Evolutionary conservation across 2,329 filamentous ascomycete genomes (phyloP), one percentile per base, ranked within the genome.

Genomic region (Herpotrichia juniperi): DNA sequence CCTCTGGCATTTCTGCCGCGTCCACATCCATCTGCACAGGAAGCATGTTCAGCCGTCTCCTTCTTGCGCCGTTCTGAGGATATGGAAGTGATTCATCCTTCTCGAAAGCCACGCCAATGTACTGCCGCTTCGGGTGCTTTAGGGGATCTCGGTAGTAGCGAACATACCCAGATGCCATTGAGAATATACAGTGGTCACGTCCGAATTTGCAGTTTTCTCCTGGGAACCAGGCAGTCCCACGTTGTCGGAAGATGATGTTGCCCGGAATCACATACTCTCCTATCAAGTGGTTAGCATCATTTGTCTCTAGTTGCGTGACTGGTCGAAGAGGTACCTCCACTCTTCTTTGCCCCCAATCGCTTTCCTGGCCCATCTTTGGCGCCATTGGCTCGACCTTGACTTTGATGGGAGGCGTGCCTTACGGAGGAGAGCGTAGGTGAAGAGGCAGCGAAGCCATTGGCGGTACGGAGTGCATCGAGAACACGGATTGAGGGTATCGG

Each of bases 161-260:
- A 54, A 99, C 94, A 76, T 96, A 99, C 58, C 94, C 94, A 3
- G 88, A 82, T 50, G 89, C 85, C 53, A 87, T 87, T 47, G 94
- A 87, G 76, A 90, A 96, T 72, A 99, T 96, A 45, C 93, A 97
- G 80, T 97, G 94, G 75, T 99, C 93, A 55, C 94, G 89, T 45
- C 94, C 94, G 81, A 97, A 93, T 66, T 87, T 90, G 75, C 90
- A 91, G 78, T 99, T 97, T 74, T 97, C 94, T 67, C 94, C 94
- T 1, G 94, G 89, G 74, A 88, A 93, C 94, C 94, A 99, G 67
- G 87, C 85, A 3, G 94, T 96, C 65, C 94, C 94, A 67, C 93
- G 88, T 77, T 99, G 94, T 73, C 91, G 92, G 84, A 94, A 99
- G 77, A 99, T 90, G 76, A 99, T 99, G 80, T 96, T 97, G 48